These are phyloP conservation scores for Pleurozium schreberi DNA, from an alignment of 225 moss, liverwort and hornwort genomes.

Conservation along the genomic window DNA sequence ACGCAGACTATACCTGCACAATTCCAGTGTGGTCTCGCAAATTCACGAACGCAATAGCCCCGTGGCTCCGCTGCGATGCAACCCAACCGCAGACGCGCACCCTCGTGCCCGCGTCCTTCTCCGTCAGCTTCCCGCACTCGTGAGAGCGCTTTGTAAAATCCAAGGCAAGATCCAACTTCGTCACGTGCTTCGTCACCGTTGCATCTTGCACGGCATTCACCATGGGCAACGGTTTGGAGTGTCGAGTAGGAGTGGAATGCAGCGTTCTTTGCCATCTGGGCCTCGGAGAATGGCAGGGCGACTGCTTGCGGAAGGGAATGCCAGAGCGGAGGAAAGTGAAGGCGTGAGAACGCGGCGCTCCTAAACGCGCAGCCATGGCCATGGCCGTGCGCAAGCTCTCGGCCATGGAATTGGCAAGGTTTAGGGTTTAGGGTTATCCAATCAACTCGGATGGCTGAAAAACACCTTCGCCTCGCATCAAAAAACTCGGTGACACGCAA, in stretches of 20 bases:
- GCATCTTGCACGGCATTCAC: slow-evolving; percentile 31
- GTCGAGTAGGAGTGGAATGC: neutral
- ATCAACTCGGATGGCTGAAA: neutral
- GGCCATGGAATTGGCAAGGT: slow-evolving; percentile 4
- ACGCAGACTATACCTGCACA: slow-evolving; percentile 51
- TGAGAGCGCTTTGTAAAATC: slow-evolving; percentile 41
- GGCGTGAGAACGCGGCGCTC: slow-evolving; percentile 24
- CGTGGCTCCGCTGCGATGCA: slow-evolving; percentile 89
- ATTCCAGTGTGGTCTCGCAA: slow-evolving; percentile 92
- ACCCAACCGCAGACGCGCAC: slow-evolving; percentile 98
- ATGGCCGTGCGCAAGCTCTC: slow-evolving; percentile 42
- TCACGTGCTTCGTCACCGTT: neutral
- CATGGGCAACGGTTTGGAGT: slow-evolving; percentile 23
- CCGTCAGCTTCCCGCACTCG: slow-evolving; percentile 41
- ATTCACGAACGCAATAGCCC: slow-evolving; percentile 82
- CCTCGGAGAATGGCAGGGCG: neutral
- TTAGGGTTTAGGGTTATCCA: slow-evolving; percentile 21
- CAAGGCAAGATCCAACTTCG: slow-evolving; percentile 13
- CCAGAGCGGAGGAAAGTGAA: slow-evolving; percentile 3
- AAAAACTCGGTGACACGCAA: neutral
- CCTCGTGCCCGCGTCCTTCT: slow-evolving; percentile 52
- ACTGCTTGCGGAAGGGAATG: neutral
- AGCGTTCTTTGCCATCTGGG: slow-evolving; percentile 12
- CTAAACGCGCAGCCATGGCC: slow-evolving; percentile 35
- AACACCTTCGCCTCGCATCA: neutral